Conservation (phyloP, 1,284 basidiomycete species). For the Trichosporon faecale region DNA sequence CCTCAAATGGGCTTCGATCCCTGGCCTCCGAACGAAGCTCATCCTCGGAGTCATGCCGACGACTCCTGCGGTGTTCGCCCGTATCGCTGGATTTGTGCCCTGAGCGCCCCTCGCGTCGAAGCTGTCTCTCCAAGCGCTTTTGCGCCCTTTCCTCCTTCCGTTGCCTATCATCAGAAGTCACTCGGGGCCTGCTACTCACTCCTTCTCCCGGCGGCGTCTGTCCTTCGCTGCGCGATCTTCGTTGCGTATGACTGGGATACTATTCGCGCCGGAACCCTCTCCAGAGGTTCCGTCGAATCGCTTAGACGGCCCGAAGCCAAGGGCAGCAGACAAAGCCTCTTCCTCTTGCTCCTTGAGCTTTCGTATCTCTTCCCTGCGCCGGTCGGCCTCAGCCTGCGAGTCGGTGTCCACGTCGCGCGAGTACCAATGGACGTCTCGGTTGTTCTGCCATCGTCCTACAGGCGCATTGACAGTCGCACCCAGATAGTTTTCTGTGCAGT, state of each 20-base stretch:
- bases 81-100: background rate
- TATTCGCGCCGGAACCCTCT: conserved; percentile 37
- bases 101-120: background rate
- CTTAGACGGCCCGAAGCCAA: conserved; percentile 56
- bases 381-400: conserved; percentile 46
- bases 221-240: conserved; percentile 44
- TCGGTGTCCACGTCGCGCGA: conserved; percentile 61
- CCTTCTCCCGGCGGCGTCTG: conserved; percentile 44
- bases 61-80: background rate
- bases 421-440: conserved; percentile 93
- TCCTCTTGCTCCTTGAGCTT: conserved; percentile 80
- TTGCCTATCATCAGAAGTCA: conserved; percentile 24
- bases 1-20: conserved; percentile 10
- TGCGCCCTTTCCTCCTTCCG: conserved; percentile 47
- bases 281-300: conserved; percentile 23
- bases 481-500: conserved; percentile 67
- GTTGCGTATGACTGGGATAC: conserved; percentile 36
- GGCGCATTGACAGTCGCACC: conserved; percentile 89
- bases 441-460: conserved; percentile 90
- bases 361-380: conserved; percentile 62
- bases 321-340: conserved; percentile 73
- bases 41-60: conserved; percentile 22
- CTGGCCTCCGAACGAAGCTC: too few relatives aligned
- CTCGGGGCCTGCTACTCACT: conserved; percentile 32
- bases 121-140: conserved; percentile 44